These are phyloP conservation scores for Eucalyptus erythrocorys DNA, from an alignment of 345 rosid species.

Conservation along the genomic window DNA sequence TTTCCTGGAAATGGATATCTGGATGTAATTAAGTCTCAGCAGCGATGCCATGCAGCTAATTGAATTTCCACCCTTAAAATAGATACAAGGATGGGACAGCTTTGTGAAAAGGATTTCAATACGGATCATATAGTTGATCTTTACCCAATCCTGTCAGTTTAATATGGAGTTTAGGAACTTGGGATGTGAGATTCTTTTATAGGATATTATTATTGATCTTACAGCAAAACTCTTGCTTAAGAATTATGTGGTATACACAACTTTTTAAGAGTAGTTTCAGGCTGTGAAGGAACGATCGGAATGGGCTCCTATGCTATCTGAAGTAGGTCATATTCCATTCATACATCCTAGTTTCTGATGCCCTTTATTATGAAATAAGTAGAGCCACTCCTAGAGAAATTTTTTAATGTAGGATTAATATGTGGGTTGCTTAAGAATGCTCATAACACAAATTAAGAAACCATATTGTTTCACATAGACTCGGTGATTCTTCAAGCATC, in stretches of 20 bases:
- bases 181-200: neutral
- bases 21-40: neutral
- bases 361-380: neutral
- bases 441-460: neutral
- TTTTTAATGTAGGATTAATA: neutral
- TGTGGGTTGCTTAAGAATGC: neutral
- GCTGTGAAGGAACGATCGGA: neutral
- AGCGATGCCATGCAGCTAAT: neutral
- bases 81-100: neutral
- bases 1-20: neutral
- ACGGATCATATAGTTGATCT: neutral
- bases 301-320: neutral
- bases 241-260: neutral
- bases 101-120: neutral
- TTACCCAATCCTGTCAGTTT: neutral
- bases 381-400: neutral
- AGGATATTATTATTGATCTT: neutral
- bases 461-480: neutral
- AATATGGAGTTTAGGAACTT: neutral
- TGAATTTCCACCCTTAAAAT: neutral
- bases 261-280: neutral
- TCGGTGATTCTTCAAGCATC: neutral
- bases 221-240: neutral
- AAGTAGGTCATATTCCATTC: neutral
- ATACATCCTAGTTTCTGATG: neutral